phyloP scores from a whole-genome alignment of 1,139 yeast genomes.

The Taphrina deformans region DNA sequence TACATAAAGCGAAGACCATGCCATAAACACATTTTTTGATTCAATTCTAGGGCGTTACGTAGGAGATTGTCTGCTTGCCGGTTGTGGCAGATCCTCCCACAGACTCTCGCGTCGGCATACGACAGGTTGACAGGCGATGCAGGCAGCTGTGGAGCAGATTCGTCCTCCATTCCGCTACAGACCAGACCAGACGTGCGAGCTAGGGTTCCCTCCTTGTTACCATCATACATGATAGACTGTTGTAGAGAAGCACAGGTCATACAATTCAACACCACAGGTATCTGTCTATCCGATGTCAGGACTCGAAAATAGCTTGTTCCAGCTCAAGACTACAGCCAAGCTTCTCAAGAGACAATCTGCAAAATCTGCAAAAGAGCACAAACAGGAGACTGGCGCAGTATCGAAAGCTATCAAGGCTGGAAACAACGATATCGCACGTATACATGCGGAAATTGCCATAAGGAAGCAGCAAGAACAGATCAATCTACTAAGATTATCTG shows the following conservation, averaged over 20 bases:
- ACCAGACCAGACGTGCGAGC: too few species aligned
- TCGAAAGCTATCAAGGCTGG: conserved; percentile 87
- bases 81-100: background rate
- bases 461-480: conserved; percentile 86
- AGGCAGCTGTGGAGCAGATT: background rate
- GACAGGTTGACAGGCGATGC: too few species aligned
- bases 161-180: background rate
- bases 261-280: too few species aligned
- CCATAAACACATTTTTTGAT: background rate
- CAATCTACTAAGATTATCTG: conserved; percentile 75
- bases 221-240: too few species aligned
- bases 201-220: too few species aligned
- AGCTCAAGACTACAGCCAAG: conserved; percentile 73
- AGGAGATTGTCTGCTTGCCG: background rate
- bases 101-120: too few species aligned
- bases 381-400: conserved; percentile 79
- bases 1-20: too few species aligned
- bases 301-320: conserved; percentile 47
- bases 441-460: conserved; percentile 94
- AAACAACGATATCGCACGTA: conserved; percentile 86
- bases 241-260: too few species aligned
- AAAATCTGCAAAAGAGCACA: conserved; percentile 87
- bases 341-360: conserved; percentile 86
- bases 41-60: background rate
- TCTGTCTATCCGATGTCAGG: conserved; percentile 21